These are phyloP conservation scores for Trichoderma sp. DNA, from an alignment of 2,329 filamentous ascomycete species.

Conservation along the genomic window DNA sequence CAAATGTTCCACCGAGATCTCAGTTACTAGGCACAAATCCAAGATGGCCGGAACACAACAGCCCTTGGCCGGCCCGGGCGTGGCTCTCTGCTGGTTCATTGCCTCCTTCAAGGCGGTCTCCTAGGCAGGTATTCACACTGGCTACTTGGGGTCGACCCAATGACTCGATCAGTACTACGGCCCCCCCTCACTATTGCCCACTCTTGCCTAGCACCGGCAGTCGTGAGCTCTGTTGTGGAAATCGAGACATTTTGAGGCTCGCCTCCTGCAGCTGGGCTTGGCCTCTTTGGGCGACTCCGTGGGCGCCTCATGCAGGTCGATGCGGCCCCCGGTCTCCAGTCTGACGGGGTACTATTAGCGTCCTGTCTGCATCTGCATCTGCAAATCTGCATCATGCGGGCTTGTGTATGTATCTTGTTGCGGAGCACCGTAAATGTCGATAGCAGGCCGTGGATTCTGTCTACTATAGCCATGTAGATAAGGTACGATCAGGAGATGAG, in stretches of 20 bases:
- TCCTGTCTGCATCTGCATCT: not conserved
- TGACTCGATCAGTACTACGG: no score
- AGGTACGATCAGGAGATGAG: not conserved
- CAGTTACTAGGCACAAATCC: conserved; percentile 20
- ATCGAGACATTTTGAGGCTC: not conserved
- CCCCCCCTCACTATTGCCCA: no score
- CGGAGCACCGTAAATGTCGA: not conserved
- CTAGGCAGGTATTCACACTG: no score
- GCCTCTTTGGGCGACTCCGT: conserved; percentile 28
- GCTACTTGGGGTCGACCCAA: no score
- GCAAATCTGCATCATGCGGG: not conserved
- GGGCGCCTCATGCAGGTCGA: conserved; percentile 25
- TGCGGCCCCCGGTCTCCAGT: conserved; percentile 5
- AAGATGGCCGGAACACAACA: conserved; percentile 11
- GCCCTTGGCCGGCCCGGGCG: not conserved
- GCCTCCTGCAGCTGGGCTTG: conserved; percentile 9
- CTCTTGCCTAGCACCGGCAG: no score
- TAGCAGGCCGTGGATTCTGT: no score
- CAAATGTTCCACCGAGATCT: conserved; percentile 14
- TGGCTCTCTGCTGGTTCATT: no score
- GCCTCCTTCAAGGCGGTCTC: no score
- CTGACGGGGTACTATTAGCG: not conserved
- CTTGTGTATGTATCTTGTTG: not conserved
- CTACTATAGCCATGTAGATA: no score
- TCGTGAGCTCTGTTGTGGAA: no score